Base-by-base conservation (phyloP, 139 green algal species). In the Chlamydomonas applanata region DNA sequence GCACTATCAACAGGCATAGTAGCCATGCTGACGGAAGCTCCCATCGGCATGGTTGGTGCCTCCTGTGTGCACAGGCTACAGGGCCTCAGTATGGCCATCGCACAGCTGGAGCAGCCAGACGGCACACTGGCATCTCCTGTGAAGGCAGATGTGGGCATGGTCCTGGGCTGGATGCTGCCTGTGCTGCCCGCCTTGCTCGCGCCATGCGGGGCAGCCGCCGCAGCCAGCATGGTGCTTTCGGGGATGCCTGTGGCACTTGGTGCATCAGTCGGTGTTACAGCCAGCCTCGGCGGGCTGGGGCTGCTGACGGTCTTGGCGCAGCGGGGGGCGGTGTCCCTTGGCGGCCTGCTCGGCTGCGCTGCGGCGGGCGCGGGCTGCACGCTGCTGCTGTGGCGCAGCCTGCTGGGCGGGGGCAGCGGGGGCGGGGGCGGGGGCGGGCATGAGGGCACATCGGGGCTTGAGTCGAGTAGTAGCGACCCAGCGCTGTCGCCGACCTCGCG, bases 51-150 rank as follows among this genome's bases (percentile, higher is more conserved):
- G 40, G 7, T 7, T 49, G 40, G 27, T 7, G 16, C 61, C n/a
- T n/a, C n/a, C n/a, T n/a, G 14, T 49, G 9, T 46, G 19, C 35
- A 24, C 84, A 85, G 85, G 64, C 85, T 98, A 79, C 91, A 98
- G 71, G 88, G 75, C 3, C 77, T 98, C 44, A 81, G 90, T 35
- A 92, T 97, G 79, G 56, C 89, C 13, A 88, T 98, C 30, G 76
- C 89, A 9, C 66, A 68, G 34, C 65, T 97, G 59, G 94, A 98
- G 82, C 68, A 81, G 46, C 80, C 87, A 0, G 85, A 82, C 40
- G 90, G 89, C 60, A 68, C 66, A 25, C 73, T 93, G 29, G 72
- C 79, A 20, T 82, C 75, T 4, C 88, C 86, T 61, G 60, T 89
- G 53, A 62, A 57, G 20, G 78, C 61, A 34, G 76, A 83, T 54